Evolutionary conservation across 139 green algal species (phyloP).

Genomic region (Zygnema circumcarinatum): DNA sequence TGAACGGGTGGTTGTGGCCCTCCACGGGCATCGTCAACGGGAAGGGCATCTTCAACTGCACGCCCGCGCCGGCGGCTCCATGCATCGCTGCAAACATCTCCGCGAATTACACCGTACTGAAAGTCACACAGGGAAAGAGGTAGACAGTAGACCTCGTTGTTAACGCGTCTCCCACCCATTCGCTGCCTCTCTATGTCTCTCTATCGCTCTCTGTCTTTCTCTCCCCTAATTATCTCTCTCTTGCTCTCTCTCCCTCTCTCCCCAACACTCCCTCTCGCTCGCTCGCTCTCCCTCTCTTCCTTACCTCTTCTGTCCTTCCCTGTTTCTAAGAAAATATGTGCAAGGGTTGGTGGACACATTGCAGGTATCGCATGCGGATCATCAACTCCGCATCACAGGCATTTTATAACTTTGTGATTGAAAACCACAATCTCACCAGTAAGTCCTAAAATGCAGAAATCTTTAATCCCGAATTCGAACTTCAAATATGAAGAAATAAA

Average conservation of each 20-base stretch:
- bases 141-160: neutral
- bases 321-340: too few relatives aligned
- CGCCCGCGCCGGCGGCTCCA: neutral
- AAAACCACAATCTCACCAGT: neutral
- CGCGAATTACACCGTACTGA: neutral
- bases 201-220: too few relatives aligned
- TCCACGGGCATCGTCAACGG: neutral
- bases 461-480: too few relatives aligned
- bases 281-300: too few relatives aligned
- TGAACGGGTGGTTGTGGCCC: neutral
- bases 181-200: neutral
- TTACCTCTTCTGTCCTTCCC: too few relatives aligned
- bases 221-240: too few relatives aligned
- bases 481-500: too few relatives aligned
- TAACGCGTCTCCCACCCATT: neutral
- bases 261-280: too few relatives aligned
- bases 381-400: neutral
- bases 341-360: too few relatives aligned
- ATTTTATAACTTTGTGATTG: neutral
- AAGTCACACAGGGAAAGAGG: neutral
- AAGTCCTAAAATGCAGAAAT: neutral
- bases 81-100: neutral
- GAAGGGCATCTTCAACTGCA: neutral
- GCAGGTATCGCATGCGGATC: neutral
- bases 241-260: too few relatives aligned